A percentile compares a stretch with the other conserved stretches of the same genome.
Evolutionary conservation across 225 moss, liverwort and hornwort genomes (phyloP).

Genomic region (Straminergon stramineum): DNA sequence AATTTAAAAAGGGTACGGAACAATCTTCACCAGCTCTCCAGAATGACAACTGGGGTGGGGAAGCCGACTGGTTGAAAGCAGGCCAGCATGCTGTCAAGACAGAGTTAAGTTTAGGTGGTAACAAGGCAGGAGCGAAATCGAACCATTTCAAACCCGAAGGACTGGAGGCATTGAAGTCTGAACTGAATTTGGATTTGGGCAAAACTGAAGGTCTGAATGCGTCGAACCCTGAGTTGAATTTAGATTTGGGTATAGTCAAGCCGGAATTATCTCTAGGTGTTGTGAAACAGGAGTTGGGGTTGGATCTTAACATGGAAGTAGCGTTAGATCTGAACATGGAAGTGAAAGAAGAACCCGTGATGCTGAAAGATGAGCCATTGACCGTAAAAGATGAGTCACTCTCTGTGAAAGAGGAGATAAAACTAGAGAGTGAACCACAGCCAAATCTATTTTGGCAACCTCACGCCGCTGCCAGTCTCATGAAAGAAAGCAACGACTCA

Average conservation of each 20-base stretch:
- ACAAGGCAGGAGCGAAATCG: slow-evolving; percentile 3
- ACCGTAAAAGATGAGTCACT: not conserved
- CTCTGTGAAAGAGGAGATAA: not conserved
- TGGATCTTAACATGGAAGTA: slow-evolving; percentile 54
- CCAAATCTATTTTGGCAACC: slow-evolving; percentile 24
- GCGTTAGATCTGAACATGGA: slow-evolving; percentile 71
- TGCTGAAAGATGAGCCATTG: slow-evolving; percentile 15
- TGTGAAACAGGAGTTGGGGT: slow-evolving; percentile 31
- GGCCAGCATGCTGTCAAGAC: slow-evolving; percentile 24
- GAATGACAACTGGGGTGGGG: slow-evolving; percentile 23
- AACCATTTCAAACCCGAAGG: slow-evolving; percentile 8
- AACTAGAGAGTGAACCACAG: not conserved
- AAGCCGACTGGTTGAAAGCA: slow-evolving; percentile 16
- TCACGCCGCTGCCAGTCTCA: not conserved
- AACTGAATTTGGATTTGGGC: slow-evolving; percentile 17
- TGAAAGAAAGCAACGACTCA: slow-evolving; percentile 34
- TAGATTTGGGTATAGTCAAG: slow-evolving; percentile 15
- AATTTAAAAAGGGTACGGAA: slow-evolving; percentile 28
- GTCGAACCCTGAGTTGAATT: slow-evolving; percentile 5
- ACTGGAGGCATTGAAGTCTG: not conserved
- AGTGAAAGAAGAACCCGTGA: slow-evolving; percentile 18
- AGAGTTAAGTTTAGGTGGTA: slow-evolving; percentile 42
- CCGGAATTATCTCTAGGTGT: slow-evolving; percentile 10
- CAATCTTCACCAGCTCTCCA: slow-evolving; percentile 17
- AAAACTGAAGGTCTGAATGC: not conserved